Conservation (phyloP, 352 stramenopile species). For the Phytophthora aleatoria region DNA sequence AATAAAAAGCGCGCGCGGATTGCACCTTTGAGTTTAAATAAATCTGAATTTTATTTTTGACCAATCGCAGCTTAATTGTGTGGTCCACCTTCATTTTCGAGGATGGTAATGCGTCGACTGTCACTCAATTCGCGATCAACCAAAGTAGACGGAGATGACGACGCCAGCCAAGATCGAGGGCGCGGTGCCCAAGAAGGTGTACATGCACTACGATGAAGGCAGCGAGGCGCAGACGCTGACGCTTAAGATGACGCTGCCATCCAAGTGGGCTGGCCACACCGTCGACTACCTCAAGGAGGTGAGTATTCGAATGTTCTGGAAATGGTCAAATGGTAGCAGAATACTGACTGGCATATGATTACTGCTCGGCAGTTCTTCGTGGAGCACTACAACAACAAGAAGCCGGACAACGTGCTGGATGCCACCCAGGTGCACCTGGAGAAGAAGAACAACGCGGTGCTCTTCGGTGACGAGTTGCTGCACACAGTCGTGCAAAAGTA, state of each 20-base stretch:
- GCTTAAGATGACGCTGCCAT: constrained; percentile 89
- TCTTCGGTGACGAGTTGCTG: constrained; percentile 79
- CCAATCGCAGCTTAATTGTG: constrained; percentile 11
- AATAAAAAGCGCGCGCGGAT: constrained; percentile 2
- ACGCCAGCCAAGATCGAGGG: constrained; percentile 71
- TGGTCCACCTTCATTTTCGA: constrained; percentile 1
- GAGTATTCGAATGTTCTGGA: constrained; percentile 21
- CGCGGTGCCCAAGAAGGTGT: constrained; percentile 87
- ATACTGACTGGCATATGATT: background rate
- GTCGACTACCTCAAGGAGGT: constrained; percentile 87
- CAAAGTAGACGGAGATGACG: constrained; percentile 28
- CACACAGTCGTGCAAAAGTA: constrained; percentile 85
- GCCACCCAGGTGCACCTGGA: constrained; percentile 67
- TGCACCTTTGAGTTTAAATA: constrained; percentile 3
- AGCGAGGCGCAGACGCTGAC: constrained; percentile 68
- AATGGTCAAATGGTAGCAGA: background rate
- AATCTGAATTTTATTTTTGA: constrained; percentile 3
- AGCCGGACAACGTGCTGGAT: constrained; percentile 69
- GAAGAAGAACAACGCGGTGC: constrained; percentile 52
- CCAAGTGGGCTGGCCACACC: constrained; percentile 83
- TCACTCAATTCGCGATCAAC: background rate
- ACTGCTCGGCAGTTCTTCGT: constrained; percentile 81
- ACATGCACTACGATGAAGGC: constrained; percentile 87
- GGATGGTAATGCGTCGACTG: background rate
- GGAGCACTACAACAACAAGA: constrained; percentile 91